Evolutionary conservation across 1,284 basidiomycete genomes (phyloP), one percentile per base, ranked within the genome.

Genomic region (Moesziomyces antarcticus): DNA sequence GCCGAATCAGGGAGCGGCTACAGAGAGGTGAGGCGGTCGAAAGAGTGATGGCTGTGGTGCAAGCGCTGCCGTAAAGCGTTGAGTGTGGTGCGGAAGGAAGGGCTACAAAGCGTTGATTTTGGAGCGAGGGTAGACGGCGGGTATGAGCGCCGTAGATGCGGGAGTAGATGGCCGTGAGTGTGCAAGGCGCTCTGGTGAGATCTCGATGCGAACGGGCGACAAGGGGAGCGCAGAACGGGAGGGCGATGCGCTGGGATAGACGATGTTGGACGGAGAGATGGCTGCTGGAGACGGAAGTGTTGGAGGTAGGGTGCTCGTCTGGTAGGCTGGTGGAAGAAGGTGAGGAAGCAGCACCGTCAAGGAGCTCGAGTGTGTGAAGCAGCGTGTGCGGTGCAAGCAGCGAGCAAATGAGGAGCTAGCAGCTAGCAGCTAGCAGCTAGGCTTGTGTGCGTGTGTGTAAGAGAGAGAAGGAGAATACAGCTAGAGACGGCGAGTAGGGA

Each of bases 181-280:
- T 46, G 37, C 49, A 52, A 50, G 44, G 43, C 22, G 41, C 27
- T 27, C 21, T 25, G 25, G 37, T 21, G 24, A 16, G 54, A 11
- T 42, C 56, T 65, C 56, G 62, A 65, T 65, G 51, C 55, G 48
- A 49, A 58, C 47, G 56, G 51, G 58, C 56, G 56, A 56, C 49
- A 45, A 14, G 24, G 25, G 21, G 50, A 49, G 45, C 25, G 37
- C 10, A 41, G 21, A 21, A 33, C 24, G 24, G 7, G 44, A 27
- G n/a, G 37, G 57, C 40, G n/a, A 46, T 37, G 42, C 21, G 40
- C 41, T 40, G 24, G 13, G 41, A n/a, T 13, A 35, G 24, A 33
- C 45, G 40, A 41, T 21, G 37, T n/a, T 35, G 25, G 30, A 21
- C 25, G 50, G 46, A 41, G 50, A 22, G 20, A 35, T 37, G 37